These are phyloP conservation scores for Inonotus obliquus DNA, from an alignment of 1,284 basidiomycete genomes.

Conservation along the genomic window DNA sequence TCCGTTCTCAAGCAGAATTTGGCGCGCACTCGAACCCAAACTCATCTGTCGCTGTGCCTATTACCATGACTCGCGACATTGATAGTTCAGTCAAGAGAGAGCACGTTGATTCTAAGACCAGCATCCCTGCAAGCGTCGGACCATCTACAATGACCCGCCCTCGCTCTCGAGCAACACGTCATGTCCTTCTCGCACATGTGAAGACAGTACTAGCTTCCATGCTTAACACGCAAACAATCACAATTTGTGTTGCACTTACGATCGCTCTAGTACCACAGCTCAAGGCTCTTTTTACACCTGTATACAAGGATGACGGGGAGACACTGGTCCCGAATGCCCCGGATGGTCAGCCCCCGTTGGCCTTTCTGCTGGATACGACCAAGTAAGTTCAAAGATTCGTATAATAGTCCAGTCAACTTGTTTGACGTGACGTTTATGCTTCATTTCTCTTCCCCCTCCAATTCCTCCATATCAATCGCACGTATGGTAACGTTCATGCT, in stretches of 20 bases:
- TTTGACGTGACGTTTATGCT: no score
- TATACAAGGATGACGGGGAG: constrained; percentile 30
- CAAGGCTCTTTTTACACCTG: constrained; percentile 65
- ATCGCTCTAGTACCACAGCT: constrained; percentile 63
- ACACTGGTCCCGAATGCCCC: constrained; percentile 58
- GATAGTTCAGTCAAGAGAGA: no score
- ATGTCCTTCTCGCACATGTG: constrained; percentile 20
- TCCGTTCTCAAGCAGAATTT: no score
- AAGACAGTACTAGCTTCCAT: constrained; percentile 39
- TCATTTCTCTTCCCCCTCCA: background rate
- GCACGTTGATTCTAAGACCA: background rate
- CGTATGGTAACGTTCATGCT: no score
- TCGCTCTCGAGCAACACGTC: constrained; percentile 12
- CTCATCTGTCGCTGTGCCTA: no score
- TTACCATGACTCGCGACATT: no score
- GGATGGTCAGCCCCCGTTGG: constrained; percentile 71
- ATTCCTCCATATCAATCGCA: no score
- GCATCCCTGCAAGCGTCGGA: background rate
- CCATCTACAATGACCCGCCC: constrained; percentile 9
- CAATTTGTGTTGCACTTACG: constrained; percentile 62
- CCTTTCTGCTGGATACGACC: constrained; percentile 60
- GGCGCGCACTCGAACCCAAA: no score
- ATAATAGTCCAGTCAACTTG: background rate
- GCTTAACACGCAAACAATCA: constrained; percentile 50
- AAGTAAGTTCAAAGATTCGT: constrained; percentile 16